A percentile compares a stretch with the other conserved stretches of the same genome.
These are phyloP conservation scores for Fusarium veterinarium DNA, from an alignment of 2,329 filamentous ascomycete genomes.

Conservation along the genomic window DNA sequence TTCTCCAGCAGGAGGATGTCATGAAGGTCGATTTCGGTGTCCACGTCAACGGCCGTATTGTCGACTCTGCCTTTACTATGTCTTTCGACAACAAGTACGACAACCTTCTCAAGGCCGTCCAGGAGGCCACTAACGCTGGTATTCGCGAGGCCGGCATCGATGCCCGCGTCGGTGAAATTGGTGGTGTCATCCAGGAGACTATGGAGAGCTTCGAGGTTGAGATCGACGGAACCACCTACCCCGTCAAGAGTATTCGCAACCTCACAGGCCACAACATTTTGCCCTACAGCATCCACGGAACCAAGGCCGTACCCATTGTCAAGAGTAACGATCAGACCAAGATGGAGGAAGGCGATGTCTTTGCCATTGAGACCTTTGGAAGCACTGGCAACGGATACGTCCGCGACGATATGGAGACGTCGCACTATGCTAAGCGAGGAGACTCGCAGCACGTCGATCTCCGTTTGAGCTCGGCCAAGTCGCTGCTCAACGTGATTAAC, in stretches of 20 bases:
- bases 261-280: constrained; percentile 91
- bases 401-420: constrained; percentile 87
- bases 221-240: constrained; percentile 80
- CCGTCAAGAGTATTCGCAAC: constrained; percentile 87
- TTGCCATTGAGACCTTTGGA: constrained; percentile 96
- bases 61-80: constrained; percentile 84
- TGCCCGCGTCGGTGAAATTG: constrained; percentile 87
- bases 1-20: constrained; percentile 78
- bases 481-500: constrained; percentile 87
- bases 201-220: constrained; percentile 96
- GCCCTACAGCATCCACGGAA: constrained; percentile 90
- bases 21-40: constrained; percentile 88
- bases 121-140: constrained; percentile 85
- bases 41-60: constrained; percentile 82
- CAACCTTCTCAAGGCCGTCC: constrained; percentile 77
- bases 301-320: constrained; percentile 93
- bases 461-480: constrained; percentile 84
- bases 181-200: constrained; percentile 84
- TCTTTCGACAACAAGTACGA: constrained; percentile 81
- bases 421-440: constrained; percentile 82
- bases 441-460: constrained; percentile 82
- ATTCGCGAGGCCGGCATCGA: constrained; percentile 89
- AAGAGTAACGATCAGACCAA: constrained; percentile 89
- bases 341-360: constrained; percentile 97
- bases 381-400: constrained; percentile 92